Evolutionary conservation across 371 early-diverging fungal species (phyloP).

Genomic region (Rhizomucor miehei): DNA sequence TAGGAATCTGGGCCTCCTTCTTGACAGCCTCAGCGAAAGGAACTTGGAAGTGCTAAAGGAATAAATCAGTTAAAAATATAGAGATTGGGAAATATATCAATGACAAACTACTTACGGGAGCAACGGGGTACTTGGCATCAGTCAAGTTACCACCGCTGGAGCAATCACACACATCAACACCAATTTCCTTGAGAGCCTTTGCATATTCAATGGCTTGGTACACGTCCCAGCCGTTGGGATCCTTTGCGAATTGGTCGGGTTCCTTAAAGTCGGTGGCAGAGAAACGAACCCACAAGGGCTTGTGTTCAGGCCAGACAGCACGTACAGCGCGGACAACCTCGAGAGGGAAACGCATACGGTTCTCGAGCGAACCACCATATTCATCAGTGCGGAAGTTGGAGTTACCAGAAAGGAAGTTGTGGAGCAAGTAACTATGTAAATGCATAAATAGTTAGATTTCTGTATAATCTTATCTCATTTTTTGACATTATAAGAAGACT

Average conservation of each 20-base stretch:
- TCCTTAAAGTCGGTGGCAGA: slow-evolving; percentile 67
- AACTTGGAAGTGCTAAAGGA: slow-evolving; percentile 60
- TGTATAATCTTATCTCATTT: neutral
- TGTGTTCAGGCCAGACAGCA: slow-evolving; percentile 70
- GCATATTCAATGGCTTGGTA: slow-evolving; percentile 67
- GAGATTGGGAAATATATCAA: neutral
- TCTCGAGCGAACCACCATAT: slow-evolving; percentile 81
- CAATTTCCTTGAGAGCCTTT: slow-evolving; percentile 53
- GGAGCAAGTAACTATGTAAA: slow-evolving; percentile 69
- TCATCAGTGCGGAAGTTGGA: slow-evolving; percentile 83
- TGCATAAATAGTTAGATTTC: neutral
- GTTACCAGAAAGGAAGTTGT: slow-evolving; percentile 77
- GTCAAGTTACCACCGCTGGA: slow-evolving; percentile 65
- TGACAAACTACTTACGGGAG: slow-evolving; percentile 7
- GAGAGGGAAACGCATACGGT: slow-evolving; percentile 68
- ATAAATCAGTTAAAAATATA: neutral
- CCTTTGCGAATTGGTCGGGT: slow-evolving; percentile 19
- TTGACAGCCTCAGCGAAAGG: slow-evolving; percentile 65
- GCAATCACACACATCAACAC: slow-evolving; percentile 76
- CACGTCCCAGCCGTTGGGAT: slow-evolving; percentile 53
- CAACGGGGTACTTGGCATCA: slow-evolving; percentile 18
- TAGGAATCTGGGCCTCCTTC: slow-evolving; percentile 52
- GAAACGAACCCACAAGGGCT: slow-evolving; percentile 80
- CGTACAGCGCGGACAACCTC: slow-evolving; percentile 67
- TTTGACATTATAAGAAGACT: no score